Evolutionary conservation across 345 rosid genomes (phyloP).

Genomic region (Excoecaria agallocha): DNA sequence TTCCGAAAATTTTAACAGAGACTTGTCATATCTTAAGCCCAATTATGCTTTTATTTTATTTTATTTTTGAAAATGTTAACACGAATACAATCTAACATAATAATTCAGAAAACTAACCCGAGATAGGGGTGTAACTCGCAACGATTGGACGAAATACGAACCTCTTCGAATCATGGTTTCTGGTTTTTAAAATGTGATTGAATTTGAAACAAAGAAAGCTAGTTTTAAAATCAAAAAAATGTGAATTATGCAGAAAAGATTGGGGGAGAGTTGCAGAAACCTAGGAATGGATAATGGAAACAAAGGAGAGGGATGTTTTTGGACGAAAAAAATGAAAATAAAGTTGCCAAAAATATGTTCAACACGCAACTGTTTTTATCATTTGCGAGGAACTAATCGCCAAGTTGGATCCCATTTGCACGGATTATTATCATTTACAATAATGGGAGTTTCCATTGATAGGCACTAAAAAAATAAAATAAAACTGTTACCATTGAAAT

Average conservation of each 20-base stretch:
- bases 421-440: too few species aligned
- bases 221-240: background rate
- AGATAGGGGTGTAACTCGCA: constrained; percentile 15
- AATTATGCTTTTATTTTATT: too few species aligned
- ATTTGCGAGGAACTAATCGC: background rate
- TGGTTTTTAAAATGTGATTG: background rate
- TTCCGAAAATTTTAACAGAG: too few species aligned
- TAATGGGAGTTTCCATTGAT: too few species aligned
- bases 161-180: constrained; percentile 24
- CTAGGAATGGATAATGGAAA: background rate
- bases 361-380: constrained; percentile 1
- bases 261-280: constrained; percentile 10
- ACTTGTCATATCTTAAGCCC: too few species aligned
- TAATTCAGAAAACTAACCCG: constrained; percentile 22
- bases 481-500: too few species aligned
- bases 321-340: background rate
- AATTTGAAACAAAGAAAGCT: background rate
- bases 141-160: constrained; percentile 22
- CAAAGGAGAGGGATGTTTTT: background rate
- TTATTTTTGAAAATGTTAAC: too few species aligned
- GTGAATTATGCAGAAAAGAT: constrained; percentile 19
- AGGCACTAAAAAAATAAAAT: too few species aligned
- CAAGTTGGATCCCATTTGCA: background rate
- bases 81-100: background rate
- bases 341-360: background rate